phyloP scores from a whole-genome alignment of 768 basidiomycete species.

The Panaeolus cyanescens region DNA sequence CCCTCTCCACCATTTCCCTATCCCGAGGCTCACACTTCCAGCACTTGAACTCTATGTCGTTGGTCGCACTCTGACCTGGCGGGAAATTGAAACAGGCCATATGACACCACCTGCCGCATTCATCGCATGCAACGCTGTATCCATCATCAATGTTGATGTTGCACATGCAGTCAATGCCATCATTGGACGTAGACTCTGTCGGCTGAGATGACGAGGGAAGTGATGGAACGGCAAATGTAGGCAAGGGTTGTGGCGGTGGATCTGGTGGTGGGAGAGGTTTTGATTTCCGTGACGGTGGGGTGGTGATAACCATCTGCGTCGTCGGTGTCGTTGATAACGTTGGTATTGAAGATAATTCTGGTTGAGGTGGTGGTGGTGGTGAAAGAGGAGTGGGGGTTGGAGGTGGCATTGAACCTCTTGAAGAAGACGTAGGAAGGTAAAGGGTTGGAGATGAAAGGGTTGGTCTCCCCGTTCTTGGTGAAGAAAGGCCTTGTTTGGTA shows the following conservation, averaged over 20 bases:
- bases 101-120: conserved; percentile 84
- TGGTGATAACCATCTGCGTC: conserved; percentile 33
- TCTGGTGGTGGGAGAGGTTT: background rate
- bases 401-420: conserved; percentile 1
- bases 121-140: conserved; percentile 84
- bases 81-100: conserved; percentile 73
- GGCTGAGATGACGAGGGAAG: background rate
- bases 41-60: conserved; percentile 63
- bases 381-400: conserved; percentile 5
- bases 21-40: conserved; percentile 48
- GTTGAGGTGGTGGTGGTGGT: conserved; percentile 7
- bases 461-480: background rate
- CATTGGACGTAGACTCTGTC: conserved; percentile 17
- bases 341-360: background rate
- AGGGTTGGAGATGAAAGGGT: background rate
- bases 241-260: background rate
- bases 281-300: background rate
- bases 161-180: conserved; percentile 74
- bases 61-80: conserved; percentile 52
- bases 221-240: background rate
- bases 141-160: conserved; percentile 77
- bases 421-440: background rate
- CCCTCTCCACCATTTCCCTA: conserved; percentile 69
- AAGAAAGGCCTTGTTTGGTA: background rate
- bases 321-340: conserved; percentile 1